A percentile compares a stretch with the other conserved stretches of the same genome.
Evolutionary conservation across 148 eudicot species (phyloP).

Genomic region (Rhododendron ferrugineum): DNA sequence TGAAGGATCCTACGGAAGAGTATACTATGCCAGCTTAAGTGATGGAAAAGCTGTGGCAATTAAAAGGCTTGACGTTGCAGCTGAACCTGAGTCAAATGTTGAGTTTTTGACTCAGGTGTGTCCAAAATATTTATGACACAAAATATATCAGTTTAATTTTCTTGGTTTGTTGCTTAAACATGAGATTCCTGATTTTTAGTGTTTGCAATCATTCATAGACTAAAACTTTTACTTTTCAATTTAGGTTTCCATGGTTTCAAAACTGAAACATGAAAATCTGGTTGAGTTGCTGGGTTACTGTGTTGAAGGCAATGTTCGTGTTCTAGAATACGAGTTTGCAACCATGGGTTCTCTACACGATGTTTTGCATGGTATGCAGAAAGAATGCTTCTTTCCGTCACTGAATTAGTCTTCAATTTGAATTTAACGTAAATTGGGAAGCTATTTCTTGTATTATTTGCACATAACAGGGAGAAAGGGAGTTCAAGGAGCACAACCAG

Average conservation of each 20-base stretch:
- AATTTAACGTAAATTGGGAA: background rate
- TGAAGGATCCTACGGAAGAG: constrained; percentile 91
- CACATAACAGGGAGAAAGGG: constrained; percentile 62
- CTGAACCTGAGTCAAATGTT: constrained; percentile 57
- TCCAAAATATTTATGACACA: background rate
- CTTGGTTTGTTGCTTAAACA: background rate
- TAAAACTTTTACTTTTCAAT: background rate
- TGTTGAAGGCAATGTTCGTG: constrained; percentile 61
- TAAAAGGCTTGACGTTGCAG: constrained; percentile 68
- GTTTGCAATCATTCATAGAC: background rate
- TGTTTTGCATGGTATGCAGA: constrained; percentile 63
- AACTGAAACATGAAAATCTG: constrained; percentile 74
- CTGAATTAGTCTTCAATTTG: background rate
- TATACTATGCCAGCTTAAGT: constrained; percentile 55
- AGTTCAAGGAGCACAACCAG: constrained; percentile 91
- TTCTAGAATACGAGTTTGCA: constrained; percentile 83
- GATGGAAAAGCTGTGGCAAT: constrained; percentile 70
- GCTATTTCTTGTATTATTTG: background rate
- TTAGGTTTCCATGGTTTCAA: constrained; percentile 77
- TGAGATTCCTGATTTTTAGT: background rate
- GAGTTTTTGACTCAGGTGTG: constrained; percentile 85
- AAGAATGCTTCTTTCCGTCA: background rate
- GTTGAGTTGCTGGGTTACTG: constrained; percentile 80
- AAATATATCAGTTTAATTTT: background rate
- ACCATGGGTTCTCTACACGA: constrained; percentile 84